Base-by-base conservation (phyloP, 306 rosid species). In the Prunus fruticosa region DNA sequence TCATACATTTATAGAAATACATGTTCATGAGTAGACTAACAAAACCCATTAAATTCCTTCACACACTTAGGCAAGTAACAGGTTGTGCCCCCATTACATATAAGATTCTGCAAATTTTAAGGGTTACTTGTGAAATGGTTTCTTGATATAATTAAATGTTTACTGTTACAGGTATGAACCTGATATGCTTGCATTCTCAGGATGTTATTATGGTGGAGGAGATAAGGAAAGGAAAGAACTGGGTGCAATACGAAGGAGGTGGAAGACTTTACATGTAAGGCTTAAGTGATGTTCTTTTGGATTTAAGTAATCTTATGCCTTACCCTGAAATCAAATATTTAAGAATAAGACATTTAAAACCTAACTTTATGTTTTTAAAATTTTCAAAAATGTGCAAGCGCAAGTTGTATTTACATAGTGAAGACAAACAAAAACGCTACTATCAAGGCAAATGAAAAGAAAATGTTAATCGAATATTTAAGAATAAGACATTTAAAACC, bases 171-270 rank as follows among this genome's bases (percentile, higher is more conserved):
- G 99, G 82, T 96, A 87, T 84, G 99, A 96, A 83, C 93, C 98
- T 75, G 99, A 96, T 86, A 96, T 96, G 99, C 97, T 96, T 83
- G 99, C 99, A 78, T 96, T 96, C 86, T 96, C 99, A 52, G 99
- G 97, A 67, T 96, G 99, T 69, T 83, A 92, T 84, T 96, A 91
- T 88, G 99, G 99, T 81, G 99, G 98, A 69, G 98, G 99, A 70
- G 98, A 96, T 81, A 96, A 84, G 84, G 98, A 96, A 82, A 89
- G 82, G 81, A 91, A 89, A 70, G 97, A 87, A 65, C 83, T 96
- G 69, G 92, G 96, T 46, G 84, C 91, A 57, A 89, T 96, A 83
- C 90, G 98, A 79, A 92, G 87, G 90, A 90, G 99, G 82, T 96
- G 99, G 99, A 96, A 92, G 86, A 92, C 98, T 25, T 85, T 96